Conservation (phyloP, 805 yeast genomes). For the Metschnikowia koreensis region DNA sequence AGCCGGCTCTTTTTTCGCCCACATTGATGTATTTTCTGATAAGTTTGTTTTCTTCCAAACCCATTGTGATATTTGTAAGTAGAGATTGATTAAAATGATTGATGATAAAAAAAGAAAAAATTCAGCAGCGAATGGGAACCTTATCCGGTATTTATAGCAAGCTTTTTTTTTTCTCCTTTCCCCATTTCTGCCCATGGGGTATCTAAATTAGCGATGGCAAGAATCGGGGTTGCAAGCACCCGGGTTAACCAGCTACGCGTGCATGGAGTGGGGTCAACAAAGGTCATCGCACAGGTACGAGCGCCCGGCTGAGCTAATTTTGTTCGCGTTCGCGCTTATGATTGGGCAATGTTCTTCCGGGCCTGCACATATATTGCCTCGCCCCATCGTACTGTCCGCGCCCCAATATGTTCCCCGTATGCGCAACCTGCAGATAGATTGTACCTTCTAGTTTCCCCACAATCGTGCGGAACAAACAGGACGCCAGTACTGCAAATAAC, state of each 20-base stretch:
- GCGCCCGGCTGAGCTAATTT: constrained; percentile 1
- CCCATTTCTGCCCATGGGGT: background rate
- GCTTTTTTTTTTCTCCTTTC: background rate
- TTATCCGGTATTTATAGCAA: constrained; percentile 3
- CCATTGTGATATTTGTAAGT: constrained; percentile 23
- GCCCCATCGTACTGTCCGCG: constrained; percentile 1
- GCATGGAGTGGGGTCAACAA: constrained; percentile 3
- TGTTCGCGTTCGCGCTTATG: background rate
- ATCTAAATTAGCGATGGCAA: background rate
- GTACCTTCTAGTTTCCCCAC: constrained; percentile 9
- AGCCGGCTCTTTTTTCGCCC: constrained; percentile 48
- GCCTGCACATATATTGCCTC: background rate
- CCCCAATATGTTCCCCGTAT: background rate
- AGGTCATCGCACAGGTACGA: background rate
- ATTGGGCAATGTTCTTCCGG: constrained; percentile 1
- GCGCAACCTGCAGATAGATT: background rate
- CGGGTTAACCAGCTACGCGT: background rate
- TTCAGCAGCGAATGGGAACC: background rate
- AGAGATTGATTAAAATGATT: background rate
- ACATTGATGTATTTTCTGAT: constrained; percentile 38
- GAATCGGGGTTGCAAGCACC: background rate
- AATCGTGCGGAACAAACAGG: background rate
- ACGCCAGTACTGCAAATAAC: constrained; percentile 3
- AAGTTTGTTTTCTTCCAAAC: constrained; percentile 36
- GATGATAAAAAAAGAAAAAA: background rate